Conservation (phyloP, 2,329 filamentous ascomycete species). For the Fusarium veterinarium region DNA sequence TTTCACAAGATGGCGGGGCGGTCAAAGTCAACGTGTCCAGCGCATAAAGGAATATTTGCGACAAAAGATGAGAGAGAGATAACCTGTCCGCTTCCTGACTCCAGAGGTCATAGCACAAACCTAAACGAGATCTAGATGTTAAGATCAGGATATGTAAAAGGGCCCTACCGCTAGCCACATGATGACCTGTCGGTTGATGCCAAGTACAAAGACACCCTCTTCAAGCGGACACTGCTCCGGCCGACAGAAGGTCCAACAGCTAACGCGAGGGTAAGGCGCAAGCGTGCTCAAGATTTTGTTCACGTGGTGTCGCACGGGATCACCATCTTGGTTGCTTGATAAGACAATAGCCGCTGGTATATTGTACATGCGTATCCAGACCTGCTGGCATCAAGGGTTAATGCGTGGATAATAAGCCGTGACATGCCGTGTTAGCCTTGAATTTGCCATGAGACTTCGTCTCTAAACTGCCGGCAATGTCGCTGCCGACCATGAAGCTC, state of each 20-base stretch:
- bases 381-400: not conserved
- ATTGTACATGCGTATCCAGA: not conserved
- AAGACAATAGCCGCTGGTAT: not conserved
- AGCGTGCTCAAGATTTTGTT: conserved; percentile 19
- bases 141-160: conserved; percentile 10
- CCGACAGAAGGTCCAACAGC: conserved; percentile 18
- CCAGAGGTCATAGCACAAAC: conserved; percentile 33
- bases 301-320: conserved; percentile 21
- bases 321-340: not conserved
- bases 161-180: conserved; percentile 10
- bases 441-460: not conserved
- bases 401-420: conserved; percentile 2
- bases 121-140: conserved; percentile 23
- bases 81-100: not conserved
- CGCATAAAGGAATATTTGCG: not conserved
- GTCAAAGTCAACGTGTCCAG: conserved; percentile 6
- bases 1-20: not conserved
- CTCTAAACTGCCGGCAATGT: conserved; percentile 15
- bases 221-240: conserved; percentile 5
- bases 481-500: conserved; percentile 19
- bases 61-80: conserved; percentile 3
- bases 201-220: conserved; percentile 34
- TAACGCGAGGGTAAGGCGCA: conserved; percentile 27
- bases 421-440: not conserved
- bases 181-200: conserved; percentile 25